phyloP scores from a whole-genome alignment of 306 rosid species.

The Lagenaria siceraria region DNA sequence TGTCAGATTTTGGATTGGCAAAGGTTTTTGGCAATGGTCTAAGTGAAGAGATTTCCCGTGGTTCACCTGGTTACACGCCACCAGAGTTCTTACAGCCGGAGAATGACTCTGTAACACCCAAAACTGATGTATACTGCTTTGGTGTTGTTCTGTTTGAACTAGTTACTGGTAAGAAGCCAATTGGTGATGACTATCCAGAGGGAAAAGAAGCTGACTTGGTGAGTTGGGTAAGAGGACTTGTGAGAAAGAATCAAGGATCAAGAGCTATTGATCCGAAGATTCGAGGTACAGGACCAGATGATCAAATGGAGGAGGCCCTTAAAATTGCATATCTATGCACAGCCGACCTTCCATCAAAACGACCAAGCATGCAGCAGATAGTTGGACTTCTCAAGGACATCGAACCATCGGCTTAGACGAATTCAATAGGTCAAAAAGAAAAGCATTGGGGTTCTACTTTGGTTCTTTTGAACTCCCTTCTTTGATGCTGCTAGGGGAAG shows the following conservation, averaged over 20 bases:
- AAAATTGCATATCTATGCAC: slow-evolving; percentile 95
- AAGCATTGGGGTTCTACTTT: neutral
- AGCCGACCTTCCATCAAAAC: slow-evolving; percentile 81
- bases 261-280: slow-evolving; percentile 73
- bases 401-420: slow-evolving; percentile 37
- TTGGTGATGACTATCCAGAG: slow-evolving; percentile 70
- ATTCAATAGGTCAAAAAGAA: slow-evolving; percentile 16
- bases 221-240: slow-evolving; percentile 77
- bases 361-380: slow-evolving; percentile 96
- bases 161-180: slow-evolving; percentile 73
- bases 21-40: slow-evolving; percentile 73
- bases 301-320: slow-evolving; percentile 83
- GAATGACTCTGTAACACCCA: slow-evolving; percentile 55
- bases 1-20: slow-evolving; percentile 91
- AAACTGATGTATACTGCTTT: slow-evolving; percentile 89
- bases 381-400: slow-evolving; percentile 96
- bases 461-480: slow-evolving; percentile 13
- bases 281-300: slow-evolving; percentile 41
- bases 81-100: slow-evolving; percentile 69
- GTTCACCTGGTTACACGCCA: slow-evolving; percentile 73
- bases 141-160: slow-evolving; percentile 89
- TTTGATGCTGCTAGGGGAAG: slow-evolving; percentile 60
- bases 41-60: slow-evolving; percentile 65
- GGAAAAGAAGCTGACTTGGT: slow-evolving; percentile 70
- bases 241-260: slow-evolving; percentile 52